phyloP scores from a whole-genome alignment of 148 eudicot species.

The Chenopodium berlandieri region DNA sequence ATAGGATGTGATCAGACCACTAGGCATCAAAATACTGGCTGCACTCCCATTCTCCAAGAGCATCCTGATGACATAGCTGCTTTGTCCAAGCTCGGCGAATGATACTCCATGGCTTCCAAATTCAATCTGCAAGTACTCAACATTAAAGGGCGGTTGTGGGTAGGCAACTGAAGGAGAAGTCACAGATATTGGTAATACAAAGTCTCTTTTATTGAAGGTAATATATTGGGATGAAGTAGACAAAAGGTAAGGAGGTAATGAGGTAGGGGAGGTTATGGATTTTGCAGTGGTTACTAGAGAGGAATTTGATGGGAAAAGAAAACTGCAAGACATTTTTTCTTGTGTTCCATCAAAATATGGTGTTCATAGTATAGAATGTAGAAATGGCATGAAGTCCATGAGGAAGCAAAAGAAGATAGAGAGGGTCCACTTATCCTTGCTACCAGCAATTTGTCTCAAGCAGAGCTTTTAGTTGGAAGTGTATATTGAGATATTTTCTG shows the following conservation, averaged over 20 bases:
- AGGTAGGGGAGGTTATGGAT: constrained; percentile 7
- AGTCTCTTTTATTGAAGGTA: constrained; percentile 31
- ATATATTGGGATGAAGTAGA: constrained; percentile 18
- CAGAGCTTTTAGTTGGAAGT: not conserved
- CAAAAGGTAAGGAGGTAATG: constrained; percentile 15
- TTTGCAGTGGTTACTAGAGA: constrained; percentile 32
- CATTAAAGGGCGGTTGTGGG: constrained; percentile 36
- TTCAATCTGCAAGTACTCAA: constrained; percentile 53
- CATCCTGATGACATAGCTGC: constrained; percentile 64
- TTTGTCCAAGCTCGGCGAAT: constrained; percentile 43
- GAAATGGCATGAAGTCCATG: constrained; percentile 4
- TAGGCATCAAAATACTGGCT: constrained; percentile 69
- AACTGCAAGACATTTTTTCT: constrained; percentile 38
- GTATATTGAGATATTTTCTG: not conserved
- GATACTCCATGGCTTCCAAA: constrained; percentile 62
- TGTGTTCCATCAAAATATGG: not conserved
- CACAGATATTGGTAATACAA: constrained; percentile 31
- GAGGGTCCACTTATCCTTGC: constrained; percentile 25
- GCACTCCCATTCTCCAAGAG: constrained; percentile 60
- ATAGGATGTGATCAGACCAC: constrained; percentile 78
- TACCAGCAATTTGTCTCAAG: not conserved
- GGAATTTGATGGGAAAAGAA: constrained; percentile 40
- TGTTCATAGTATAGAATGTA: not conserved
- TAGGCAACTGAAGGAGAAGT: constrained; percentile 32
- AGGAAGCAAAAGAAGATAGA: not conserved